Conservation (phyloP, 2,329 filamentous ascomycete species). For the Mariannaea sp. region DNA sequence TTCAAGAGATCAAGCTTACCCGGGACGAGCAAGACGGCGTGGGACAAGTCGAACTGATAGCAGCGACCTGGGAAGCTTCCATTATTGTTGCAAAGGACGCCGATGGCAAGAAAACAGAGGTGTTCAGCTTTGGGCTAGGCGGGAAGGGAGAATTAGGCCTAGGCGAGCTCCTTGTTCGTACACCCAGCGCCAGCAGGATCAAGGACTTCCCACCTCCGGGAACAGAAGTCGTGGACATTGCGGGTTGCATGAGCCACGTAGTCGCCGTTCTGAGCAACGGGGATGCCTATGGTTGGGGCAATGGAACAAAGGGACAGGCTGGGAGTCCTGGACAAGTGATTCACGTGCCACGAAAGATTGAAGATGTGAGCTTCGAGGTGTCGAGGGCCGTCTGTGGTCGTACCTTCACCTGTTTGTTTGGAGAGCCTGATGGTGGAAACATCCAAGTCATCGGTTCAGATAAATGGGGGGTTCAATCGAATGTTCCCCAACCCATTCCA, state of each 20-base stretch:
- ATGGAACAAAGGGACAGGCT: constrained; percentile 82
- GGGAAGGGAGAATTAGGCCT: constrained; percentile 74
- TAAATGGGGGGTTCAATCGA: constrained; percentile 69
- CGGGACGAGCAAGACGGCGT: constrained; percentile 37
- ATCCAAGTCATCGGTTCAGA: constrained; percentile 73
- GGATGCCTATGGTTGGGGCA: constrained; percentile 86
- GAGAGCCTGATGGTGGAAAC: constrained; percentile 58
- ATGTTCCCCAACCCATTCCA: constrained; percentile 56
- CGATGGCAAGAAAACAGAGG: constrained; percentile 47
- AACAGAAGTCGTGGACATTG: constrained; percentile 64
- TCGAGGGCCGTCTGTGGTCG: constrained; percentile 75
- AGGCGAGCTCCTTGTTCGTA: constrained; percentile 56
- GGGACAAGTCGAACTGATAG: constrained; percentile 50
- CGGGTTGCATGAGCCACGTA: constrained; percentile 78
- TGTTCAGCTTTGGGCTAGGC: constrained; percentile 70
- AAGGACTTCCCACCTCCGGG: constrained; percentile 66
- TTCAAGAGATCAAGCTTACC: constrained; percentile 47
- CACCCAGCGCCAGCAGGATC: constrained; percentile 55
- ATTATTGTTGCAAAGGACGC: constrained; percentile 60
- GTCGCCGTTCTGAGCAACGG: constrained; percentile 76
- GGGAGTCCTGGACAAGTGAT: constrained; percentile 62
- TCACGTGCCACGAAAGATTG: constrained; percentile 65
- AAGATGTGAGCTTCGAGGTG: constrained; percentile 64
- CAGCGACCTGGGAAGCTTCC: constrained; percentile 81
- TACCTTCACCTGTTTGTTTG: constrained; percentile 80